These are phyloP conservation scores for Coniochaeta hoffmannii DNA, from an alignment of 2,329 filamentous ascomycete species.

Conservation along the genomic window DNA sequence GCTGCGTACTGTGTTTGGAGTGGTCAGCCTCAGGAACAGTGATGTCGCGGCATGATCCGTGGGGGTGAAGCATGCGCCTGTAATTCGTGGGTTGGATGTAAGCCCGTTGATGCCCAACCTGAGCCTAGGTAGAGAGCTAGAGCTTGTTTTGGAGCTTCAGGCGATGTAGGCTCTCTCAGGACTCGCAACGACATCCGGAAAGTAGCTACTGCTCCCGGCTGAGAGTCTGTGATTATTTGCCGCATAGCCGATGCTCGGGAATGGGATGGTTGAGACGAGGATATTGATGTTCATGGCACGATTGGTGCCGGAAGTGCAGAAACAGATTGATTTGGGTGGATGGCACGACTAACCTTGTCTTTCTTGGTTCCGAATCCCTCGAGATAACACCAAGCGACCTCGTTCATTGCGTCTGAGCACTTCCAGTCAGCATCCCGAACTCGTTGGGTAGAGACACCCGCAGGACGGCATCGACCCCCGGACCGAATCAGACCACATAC, in stretches of 20 bases:
- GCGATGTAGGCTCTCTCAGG: not conserved
- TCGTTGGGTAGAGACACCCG: slow-evolving; percentile 1
- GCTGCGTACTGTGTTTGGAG: slow-evolving; percentile 55
- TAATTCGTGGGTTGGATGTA: slow-evolving; percentile 21
- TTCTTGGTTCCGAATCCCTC: slow-evolving; percentile 97
- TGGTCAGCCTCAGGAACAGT: slow-evolving; percentile 34
- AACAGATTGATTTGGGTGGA: too few species aligned
- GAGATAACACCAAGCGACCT: slow-evolving; percentile 90
- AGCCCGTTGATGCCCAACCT: slow-evolving; percentile 34
- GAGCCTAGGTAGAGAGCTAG: not conserved
- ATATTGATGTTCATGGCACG: not conserved
- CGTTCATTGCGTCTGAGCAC: slow-evolving; percentile 82
- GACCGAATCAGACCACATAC: slow-evolving; percentile 30
- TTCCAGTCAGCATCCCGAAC: slow-evolving; percentile 18
- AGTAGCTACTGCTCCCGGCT: not conserved
- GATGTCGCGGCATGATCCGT: not conserved
- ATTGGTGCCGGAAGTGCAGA: not conserved
- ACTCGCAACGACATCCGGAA: not conserved
- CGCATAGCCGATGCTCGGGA: not conserved
- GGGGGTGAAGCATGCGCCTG: not conserved
- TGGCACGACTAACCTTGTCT: slow-evolving; percentile 70
- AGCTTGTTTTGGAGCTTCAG: slow-evolving; percentile 1
- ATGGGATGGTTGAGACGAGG: not conserved
- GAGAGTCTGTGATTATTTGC: not conserved
- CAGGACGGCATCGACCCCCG: not conserved